Conservation (phyloP, 805 yeast genomes). For the Cyberlindnera xishuangbannaensis region DNA sequence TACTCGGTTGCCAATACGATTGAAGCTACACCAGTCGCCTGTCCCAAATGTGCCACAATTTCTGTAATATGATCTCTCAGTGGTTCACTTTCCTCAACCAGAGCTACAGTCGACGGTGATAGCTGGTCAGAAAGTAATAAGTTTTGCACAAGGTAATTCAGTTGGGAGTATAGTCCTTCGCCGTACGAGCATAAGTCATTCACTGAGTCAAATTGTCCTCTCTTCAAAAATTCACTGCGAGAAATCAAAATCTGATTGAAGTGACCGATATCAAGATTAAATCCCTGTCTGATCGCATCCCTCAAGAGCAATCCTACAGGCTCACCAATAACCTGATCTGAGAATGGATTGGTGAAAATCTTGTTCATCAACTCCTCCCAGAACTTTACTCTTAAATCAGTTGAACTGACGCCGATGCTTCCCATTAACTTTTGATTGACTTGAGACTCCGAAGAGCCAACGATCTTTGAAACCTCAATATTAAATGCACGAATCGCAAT, state of each 20-base stretch:
- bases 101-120: constrained; percentile 47
- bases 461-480: constrained; percentile 52
- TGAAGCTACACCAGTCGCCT: constrained; percentile 67
- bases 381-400: constrained; percentile 55
- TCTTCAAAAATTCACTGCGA: constrained; percentile 46
- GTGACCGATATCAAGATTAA: constrained; percentile 46
- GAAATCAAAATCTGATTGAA: constrained; percentile 58
- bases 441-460: constrained; percentile 8
- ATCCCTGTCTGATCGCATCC: constrained; percentile 42
- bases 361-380: constrained; percentile 62
- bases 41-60: constrained; percentile 76
- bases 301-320: constrained; percentile 60
- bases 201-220: constrained; percentile 39
- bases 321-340: constrained; percentile 42
- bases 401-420: constrained; percentile 19
- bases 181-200: constrained; percentile 70
- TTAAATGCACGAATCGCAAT: constrained; percentile 63
- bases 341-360: constrained; percentile 33
- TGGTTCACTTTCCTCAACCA: constrained; percentile 40
- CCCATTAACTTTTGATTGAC: constrained; percentile 29
- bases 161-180: constrained; percentile 72
- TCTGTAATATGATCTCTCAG: constrained; percentile 47
- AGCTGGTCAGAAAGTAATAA: constrained; percentile 49
- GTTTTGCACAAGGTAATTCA: constrained; percentile 62
- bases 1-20: constrained; percentile 54